Evolutionary conservation across 2,329 filamentous ascomycete species (phyloP).

Genomic region (Aspergillus tamarii): DNA sequence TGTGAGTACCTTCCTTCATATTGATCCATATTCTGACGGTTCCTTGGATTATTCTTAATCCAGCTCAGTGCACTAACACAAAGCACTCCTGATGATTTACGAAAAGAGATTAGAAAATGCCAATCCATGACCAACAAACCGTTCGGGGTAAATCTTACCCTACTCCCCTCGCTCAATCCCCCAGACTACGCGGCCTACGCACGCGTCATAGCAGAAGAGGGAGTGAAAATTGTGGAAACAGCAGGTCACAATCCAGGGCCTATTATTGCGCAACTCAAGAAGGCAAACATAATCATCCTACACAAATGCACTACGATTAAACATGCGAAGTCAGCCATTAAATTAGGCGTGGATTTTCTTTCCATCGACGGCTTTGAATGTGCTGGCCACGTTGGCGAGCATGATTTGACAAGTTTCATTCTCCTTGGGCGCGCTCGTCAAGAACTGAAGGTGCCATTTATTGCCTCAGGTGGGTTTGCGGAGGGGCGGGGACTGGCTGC

Average conservation of each 20-base stretch:
- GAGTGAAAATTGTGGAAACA: conserved; percentile 87
- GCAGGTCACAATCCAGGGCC: conserved; percentile 89
- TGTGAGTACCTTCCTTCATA: too few relatives aligned
- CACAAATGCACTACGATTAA: conserved; percentile 98
- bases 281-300: conserved; percentile 74
- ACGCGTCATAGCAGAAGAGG: conserved; percentile 90
- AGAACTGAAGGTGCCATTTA: conserved; percentile 82
- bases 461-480: conserved; percentile 93
- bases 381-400: conserved; percentile 67
- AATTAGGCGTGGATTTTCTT: conserved; percentile 94
- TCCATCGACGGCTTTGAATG: conserved; percentile 98
- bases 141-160: conserved; percentile 93
- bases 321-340: conserved; percentile 87
- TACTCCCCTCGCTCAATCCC: conserved; percentile 84
- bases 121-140: conserved; percentile 65
- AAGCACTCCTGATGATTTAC: conserved; percentile 86
- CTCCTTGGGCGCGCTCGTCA: conserved; percentile 84
- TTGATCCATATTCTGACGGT: neutral
- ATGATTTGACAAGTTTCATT: conserved; percentile 58
- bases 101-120: conserved; percentile 89
- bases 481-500: conserved; percentile 93
- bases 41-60: neutral
- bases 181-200: conserved; percentile 93
- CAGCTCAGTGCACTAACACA: conserved; percentile 72
- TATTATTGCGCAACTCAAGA: conserved; percentile 86